These are phyloP conservation scores for Lotmaria passim DNA, from an alignment of 208 protist genomes.

Conservation along the genomic window DNA sequence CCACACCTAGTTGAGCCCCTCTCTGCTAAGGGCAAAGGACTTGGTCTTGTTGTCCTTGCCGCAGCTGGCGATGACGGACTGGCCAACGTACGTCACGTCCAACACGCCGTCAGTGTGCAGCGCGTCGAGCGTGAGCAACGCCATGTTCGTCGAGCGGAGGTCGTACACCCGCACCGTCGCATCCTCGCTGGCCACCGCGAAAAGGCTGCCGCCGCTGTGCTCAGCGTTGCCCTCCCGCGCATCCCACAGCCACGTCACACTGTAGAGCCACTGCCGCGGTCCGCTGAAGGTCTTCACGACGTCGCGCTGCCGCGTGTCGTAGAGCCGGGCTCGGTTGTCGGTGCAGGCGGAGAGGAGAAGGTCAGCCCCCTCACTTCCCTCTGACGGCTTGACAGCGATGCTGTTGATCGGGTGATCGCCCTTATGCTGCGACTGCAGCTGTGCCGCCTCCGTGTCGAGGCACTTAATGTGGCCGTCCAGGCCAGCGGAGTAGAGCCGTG, in stretches of 20 bases:
- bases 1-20: conserved; percentile 24
- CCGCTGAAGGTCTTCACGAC: conserved; percentile 74
- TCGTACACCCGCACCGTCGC: conserved; percentile 78
- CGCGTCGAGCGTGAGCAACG: conserved; percentile 73
- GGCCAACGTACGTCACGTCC: conserved; percentile 75
- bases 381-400: conserved; percentile 55
- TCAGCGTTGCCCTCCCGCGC: conserved; percentile 46
- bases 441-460: conserved; percentile 56
- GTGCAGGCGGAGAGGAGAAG: conserved; percentile 79
- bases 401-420: conserved; percentile 79
- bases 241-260: conserved; percentile 67
- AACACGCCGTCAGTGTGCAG: conserved; percentile 85
- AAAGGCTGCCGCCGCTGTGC: conserved; percentile 41
- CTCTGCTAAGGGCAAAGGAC: conserved; percentile 56
- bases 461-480: conserved; percentile 74
- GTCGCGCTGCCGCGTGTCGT: conserved; percentile 68
- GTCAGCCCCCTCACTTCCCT: conserved; percentile 41
- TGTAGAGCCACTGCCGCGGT: conserved; percentile 88
- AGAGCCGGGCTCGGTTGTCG: conserved; percentile 83
- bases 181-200: conserved; percentile 77
- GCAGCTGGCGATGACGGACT: conserved; percentile 64
- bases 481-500: conserved; percentile 69
- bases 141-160: conserved; percentile 57
- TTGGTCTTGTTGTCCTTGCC: conserved; percentile 86
- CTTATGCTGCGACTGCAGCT: conserved; percentile 48